A percentile compares a stretch with the other conserved stretches of the same genome.
Evolutionary conservation across 441 rosid species (phyloP).

Genomic region (Populus hybrid): DNA sequence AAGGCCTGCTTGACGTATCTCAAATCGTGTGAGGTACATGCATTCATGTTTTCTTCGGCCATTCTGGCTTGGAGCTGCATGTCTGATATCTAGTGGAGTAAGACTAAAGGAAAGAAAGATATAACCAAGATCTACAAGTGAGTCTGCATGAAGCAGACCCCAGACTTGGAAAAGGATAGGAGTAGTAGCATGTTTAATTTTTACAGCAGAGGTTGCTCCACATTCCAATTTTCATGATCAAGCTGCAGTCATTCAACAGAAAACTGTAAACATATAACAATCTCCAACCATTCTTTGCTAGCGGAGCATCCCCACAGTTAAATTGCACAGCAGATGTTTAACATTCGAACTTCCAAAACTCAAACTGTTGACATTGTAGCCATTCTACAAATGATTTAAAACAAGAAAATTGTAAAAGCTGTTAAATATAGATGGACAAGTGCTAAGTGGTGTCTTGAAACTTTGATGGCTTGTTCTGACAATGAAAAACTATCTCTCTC

Average conservation of each 20-base stretch:
- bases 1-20: conserved; percentile 20
- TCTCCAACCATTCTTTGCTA: background rate
- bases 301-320: background rate
- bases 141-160: background rate
- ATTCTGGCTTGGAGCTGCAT: background rate
- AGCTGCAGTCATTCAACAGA: background rate
- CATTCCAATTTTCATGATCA: background rate
- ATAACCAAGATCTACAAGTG: background rate
- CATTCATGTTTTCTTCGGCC: background rate
- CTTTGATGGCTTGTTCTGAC: no score
- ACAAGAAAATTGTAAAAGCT: no score
- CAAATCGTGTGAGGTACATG: conserved; percentile 35
- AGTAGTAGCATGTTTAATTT: background rate
- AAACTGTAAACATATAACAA: background rate
- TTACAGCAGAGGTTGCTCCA: no score
- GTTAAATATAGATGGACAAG: no score
- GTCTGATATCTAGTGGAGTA: background rate
- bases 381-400: no score
- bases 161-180: background rate
- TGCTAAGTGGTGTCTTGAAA: no score
- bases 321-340: no score
- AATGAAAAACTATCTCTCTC: no score
- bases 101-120: background rate
- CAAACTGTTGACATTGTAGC: no score
- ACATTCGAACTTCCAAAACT: no score